Evolutionary conservation across 345 rosid genomes (phyloP).

Genomic region (Salix koriyanagi): DNA sequence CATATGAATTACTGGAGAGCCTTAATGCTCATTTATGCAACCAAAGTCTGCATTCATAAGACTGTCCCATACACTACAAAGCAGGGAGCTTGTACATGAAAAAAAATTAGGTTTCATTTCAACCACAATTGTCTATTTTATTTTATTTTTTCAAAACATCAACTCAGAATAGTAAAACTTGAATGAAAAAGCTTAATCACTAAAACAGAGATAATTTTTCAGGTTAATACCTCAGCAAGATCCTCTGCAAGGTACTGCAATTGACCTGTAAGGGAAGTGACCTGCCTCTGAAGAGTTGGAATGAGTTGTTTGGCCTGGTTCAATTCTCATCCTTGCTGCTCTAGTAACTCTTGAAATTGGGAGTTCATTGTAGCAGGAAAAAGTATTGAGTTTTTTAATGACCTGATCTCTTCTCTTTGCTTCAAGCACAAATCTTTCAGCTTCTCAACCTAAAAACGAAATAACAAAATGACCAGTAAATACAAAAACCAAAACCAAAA

Average conservation of each 20-base stretch:
- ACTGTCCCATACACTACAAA: background rate
- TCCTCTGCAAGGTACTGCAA: slow-evolving; percentile 75
- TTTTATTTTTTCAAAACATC: background rate
- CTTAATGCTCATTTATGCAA: background rate
- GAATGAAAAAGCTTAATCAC: background rate
- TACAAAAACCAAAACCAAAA: background rate
- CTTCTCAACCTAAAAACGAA: slow-evolving; percentile 65
- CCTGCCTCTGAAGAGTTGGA: slow-evolving; percentile 80
- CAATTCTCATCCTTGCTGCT: slow-evolving; percentile 65
- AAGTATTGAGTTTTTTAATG: slow-evolving; percentile 62
- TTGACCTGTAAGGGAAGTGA: slow-evolving; percentile 80
- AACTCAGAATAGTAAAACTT: background rate
- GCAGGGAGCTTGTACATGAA: background rate
- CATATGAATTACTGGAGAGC: background rate
- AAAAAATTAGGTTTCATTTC: background rate
- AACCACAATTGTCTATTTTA: background rate
- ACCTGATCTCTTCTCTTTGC: slow-evolving; percentile 84
- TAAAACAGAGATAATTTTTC: background rate
- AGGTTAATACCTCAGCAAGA: slow-evolving; percentile 60
- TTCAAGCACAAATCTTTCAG: slow-evolving; percentile 83
- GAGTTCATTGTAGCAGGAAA: slow-evolving; percentile 71
- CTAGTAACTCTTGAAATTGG: slow-evolving; percentile 48
- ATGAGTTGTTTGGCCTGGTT: slow-evolving; percentile 72
- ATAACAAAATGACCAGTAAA: background rate
- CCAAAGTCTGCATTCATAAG: no score